These are phyloP conservation scores for Neofusicoccum sp. DNA, from an alignment of 2,329 filamentous ascomycete genomes.

Conservation along the genomic window DNA sequence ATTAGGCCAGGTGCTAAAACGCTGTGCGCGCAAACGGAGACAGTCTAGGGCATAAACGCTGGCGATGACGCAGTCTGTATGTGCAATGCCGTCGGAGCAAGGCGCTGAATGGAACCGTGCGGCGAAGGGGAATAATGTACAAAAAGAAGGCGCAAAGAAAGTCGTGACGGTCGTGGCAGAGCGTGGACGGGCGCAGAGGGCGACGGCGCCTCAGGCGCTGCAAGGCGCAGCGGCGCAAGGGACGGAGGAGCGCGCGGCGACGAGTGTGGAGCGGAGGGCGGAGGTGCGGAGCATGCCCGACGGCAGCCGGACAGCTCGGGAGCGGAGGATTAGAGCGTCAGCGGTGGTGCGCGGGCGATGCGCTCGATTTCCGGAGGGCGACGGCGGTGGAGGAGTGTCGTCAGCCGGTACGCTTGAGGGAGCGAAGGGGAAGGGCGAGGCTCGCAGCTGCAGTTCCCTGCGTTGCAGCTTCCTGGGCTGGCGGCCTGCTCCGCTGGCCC, in stretches of 20 bases:
- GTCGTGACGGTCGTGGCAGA: constrained; percentile 12
- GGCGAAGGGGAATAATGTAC: constrained; percentile 5
- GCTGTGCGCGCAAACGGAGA: neutral
- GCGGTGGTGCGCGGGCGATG: neutral
- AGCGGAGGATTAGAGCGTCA: neutral
- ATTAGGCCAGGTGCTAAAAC: neutral
- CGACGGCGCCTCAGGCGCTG: neutral
- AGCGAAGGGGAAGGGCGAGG: neutral
- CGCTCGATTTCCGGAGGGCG: neutral
- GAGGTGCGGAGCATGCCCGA: constrained; percentile 10
- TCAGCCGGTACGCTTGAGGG: constrained; percentile 8
- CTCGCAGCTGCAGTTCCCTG: constrained; percentile 12
- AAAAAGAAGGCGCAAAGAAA: neutral
- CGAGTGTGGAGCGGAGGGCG: neutral
- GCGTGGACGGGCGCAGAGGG: neutral
- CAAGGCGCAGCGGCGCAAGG: neutral
- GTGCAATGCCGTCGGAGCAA: neutral
- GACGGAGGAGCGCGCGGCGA: neutral
- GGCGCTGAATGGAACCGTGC: neutral
- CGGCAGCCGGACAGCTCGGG: neutral
- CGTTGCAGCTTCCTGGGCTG: constrained; percentile 15
- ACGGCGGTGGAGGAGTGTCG: neutral
- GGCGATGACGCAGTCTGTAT: neutral
- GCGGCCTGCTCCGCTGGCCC: constrained; percentile 5
- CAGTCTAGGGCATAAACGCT: neutral